Base-by-base conservation (phyloP, 805 yeast genomes). In the Metschnikowia orientalis region DNA sequence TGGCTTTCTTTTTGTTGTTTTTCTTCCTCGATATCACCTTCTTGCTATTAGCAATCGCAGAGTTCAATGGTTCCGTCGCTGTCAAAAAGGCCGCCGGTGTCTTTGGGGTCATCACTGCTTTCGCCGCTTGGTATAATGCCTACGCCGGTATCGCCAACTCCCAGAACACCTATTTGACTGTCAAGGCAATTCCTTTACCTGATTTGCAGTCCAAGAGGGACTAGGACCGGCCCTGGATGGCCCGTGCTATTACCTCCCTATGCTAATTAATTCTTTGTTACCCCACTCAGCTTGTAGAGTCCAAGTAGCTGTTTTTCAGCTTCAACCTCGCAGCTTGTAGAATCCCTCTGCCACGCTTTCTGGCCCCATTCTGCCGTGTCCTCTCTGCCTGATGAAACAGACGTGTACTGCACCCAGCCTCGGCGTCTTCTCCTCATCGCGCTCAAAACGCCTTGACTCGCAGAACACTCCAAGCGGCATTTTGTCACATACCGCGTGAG, bases 131-230 rank as follows among this genome's bases (percentile, higher is more conserved):
- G 71, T 66, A 66, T 34, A 63, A 63, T 44, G 71, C 71, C 10
- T 66, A 61, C 34, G 70, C 71, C 11, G 71, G 71, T 61, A 41
- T 66, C 24, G 67, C 85, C 18, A 81, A 71, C 38, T 62, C 60
- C 22, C 80, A 77, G 50, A 83, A 82, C 56, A 63, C 86, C 4
- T 81, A 78, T 52, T 28, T 81, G 27, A 61, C 70, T 17, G 63
- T 67, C 26, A 61, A 63, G 46, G 74, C 75, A 13, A 48, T 71
- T 18, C 74, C 64, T 32, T 74, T 78, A 72, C 81, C 81, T 26
- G 61, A 52, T 40, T 51, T 59, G 40, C 48, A 39, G 44, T 42
- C 28, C 42, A 41, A 41, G 40, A 26, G 42, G 31, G 46, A 43
- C 26, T 42, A 29, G 30, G 20, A n/a, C n/a, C n/a, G n/a, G n/a